Evolutionary conservation across 805 yeast genomes (phyloP).

Genomic region (Candida easanensis): DNA sequence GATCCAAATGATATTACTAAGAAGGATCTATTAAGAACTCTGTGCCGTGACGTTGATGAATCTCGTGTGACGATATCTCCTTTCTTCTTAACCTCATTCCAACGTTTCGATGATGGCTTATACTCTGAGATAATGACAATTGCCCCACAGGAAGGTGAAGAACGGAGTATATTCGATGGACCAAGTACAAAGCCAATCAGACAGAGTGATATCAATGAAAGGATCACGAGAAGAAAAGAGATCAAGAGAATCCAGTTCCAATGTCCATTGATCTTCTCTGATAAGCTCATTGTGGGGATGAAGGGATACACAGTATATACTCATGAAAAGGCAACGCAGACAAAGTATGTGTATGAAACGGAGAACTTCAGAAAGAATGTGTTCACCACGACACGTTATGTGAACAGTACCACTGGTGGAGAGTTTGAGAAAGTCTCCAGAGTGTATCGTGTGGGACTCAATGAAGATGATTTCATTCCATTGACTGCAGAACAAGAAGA

Average conservation of each 20-base stretch:
- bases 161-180: slow-evolving; percentile 30
- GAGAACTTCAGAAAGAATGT: slow-evolving; percentile 53
- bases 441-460: slow-evolving; percentile 42
- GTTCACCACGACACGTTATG: slow-evolving; percentile 39
- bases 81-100: slow-evolving; percentile 47
- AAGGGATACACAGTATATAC: slow-evolving; percentile 67
- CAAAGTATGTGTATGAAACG: slow-evolving; percentile 51
- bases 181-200: slow-evolving; percentile 43
- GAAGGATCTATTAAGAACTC: slow-evolving; percentile 49
- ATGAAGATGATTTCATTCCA: slow-evolving; percentile 36
- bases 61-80: slow-evolving; percentile 57
- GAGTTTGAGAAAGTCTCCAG: slow-evolving; percentile 36
- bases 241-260: slow-evolving; percentile 61
- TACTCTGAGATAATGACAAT: slow-evolving; percentile 53
- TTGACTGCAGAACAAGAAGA: slow-evolving; percentile 36
- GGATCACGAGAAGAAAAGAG: slow-evolving; percentile 56
- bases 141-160: slow-evolving; percentile 18
- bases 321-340: slow-evolving; percentile 49
- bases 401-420: slow-evolving; percentile 42
- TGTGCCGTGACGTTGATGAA: slow-evolving; percentile 59
- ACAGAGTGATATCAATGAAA: slow-evolving; percentile 40
- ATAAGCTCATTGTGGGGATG: slow-evolving; percentile 57
- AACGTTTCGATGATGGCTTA: slow-evolving; percentile 42
- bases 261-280: slow-evolving; percentile 57
- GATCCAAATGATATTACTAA: slow-evolving; percentile 36